phyloP scores from a whole-genome alignment of 2,329 filamentous ascomycete genomes.

The Colletotrichum sp. region DNA sequence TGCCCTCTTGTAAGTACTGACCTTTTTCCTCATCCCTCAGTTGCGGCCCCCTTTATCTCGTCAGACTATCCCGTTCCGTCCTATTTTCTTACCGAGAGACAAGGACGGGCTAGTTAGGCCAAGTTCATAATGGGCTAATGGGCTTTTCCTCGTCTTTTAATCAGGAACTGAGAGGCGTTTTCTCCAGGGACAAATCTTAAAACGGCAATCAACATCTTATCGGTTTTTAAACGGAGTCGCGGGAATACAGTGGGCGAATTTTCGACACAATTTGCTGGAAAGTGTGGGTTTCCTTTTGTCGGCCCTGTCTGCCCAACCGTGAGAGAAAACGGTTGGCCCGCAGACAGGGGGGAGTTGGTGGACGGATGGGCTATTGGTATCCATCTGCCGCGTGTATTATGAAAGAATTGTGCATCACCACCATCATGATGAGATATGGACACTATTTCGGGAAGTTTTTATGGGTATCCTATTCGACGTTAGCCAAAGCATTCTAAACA shows the following conservation, averaged over 20 bases:
- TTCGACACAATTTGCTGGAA: slow-evolving; percentile 3
- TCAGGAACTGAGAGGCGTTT: slow-evolving; percentile 26
- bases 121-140: slow-evolving; percentile 25
- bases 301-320: background rate
- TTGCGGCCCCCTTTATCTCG: background rate
- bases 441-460: slow-evolving; percentile 3
- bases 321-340: background rate
- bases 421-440: slow-evolving; percentile 19
- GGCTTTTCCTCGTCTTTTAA: slow-evolving; percentile 23
- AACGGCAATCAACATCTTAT: background rate
- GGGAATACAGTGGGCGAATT: slow-evolving; percentile 1
- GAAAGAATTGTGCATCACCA: slow-evolving; percentile 16
- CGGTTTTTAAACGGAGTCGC: slow-evolving; percentile 8
- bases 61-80: slow-evolving; percentile 14
- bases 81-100: slow-evolving; percentile 21
- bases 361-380: background rate
- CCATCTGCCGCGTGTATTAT: slow-evolving; percentile 18
- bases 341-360: background rate
- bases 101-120: slow-evolving; percentile 26
- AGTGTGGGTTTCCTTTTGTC: slow-evolving; percentile 14
- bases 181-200: slow-evolving; percentile 22
- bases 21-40: background rate
- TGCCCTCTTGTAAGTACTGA: slow-evolving; percentile 62
- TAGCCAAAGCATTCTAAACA: slow-evolving; percentile 11
- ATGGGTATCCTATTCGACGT: slow-evolving; percentile 6